Evolutionary conservation across 495 filamentous ascomycete species (phyloP).

Genomic region (Aspergillus conjunctus): DNA sequence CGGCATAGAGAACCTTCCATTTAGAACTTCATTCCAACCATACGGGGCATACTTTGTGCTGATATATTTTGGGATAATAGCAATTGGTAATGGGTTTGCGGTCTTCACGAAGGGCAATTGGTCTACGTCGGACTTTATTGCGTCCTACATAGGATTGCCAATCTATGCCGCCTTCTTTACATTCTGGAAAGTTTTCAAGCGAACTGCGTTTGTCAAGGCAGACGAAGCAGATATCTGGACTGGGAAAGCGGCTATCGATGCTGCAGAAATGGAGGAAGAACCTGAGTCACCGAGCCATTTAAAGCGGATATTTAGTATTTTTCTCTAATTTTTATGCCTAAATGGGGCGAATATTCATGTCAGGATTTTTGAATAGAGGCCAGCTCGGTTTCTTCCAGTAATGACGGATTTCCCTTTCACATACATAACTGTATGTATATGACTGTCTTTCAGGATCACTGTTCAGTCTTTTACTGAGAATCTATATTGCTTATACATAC

Average conservation of each 20-base stretch:
- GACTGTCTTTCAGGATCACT: too few species aligned
- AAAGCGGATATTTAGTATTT: too few species aligned
- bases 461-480: too few species aligned
- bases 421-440: too few species aligned
- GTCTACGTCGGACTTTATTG: constrained; percentile 47
- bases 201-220: neutral
- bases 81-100: constrained; percentile 39
- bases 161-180: neutral
- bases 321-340: too few species aligned
- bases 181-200: neutral
- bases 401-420: too few species aligned
- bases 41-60: constrained; percentile 2
- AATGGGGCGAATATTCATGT: too few species aligned
- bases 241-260: neutral
- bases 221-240: neutral
- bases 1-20: neutral
- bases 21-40: neutral
- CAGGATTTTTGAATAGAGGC: too few species aligned
- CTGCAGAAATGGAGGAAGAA: neutral
- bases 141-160: constrained; percentile 52
- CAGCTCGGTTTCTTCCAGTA: too few species aligned
- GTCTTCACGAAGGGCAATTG: constrained; percentile 57
- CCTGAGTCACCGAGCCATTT: too few species aligned
- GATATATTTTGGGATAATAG: neutral
- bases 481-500: too few species aligned